These are phyloP conservation scores for Mycena galericulata DNA, from an alignment of 768 basidiomycete species.

Conservation along the genomic window DNA sequence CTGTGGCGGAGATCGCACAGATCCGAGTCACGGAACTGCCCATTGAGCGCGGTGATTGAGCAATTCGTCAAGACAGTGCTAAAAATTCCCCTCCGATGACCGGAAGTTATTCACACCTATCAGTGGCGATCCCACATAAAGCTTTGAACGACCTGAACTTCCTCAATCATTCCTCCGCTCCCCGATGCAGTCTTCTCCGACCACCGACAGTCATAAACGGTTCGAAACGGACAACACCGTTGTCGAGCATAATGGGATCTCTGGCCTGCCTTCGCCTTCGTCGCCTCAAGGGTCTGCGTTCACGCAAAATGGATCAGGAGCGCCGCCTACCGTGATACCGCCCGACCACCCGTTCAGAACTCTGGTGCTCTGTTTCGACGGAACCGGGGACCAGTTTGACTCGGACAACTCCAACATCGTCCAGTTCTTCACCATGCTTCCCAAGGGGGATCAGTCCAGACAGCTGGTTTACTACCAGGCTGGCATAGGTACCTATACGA, in stretches of 20 bases:
- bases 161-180: not conserved
- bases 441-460: conserved; percentile 48
- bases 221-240: conserved; percentile 22
- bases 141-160: not conserved
- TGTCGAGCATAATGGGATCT: conserved; percentile 12
- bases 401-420: conserved; percentile 55
- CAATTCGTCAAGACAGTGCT: not conserved
- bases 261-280: conserved; percentile 6
- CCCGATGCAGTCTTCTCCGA: conserved; percentile 13
- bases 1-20: not conserved
- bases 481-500: conserved; percentile 72
- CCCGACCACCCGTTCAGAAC: conserved; percentile 35
- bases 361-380: conserved; percentile 50
- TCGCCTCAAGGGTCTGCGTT: conserved; percentile 20
- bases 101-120: not conserved
- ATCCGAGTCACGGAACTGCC: not conserved
- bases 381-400: conserved; percentile 56
- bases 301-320: conserved; percentile 10
- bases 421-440: conserved; percentile 50
- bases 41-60: not conserved
- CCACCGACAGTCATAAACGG: conserved; percentile 13
- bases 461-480: conserved; percentile 65
- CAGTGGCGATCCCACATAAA: conserved; percentile 9
- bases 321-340: conserved; percentile 22
- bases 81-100: not conserved